Base-by-base conservation (phyloP, 2,329 filamentous ascomycete genomes). In the Rhinocladiella mackenziei region DNA sequence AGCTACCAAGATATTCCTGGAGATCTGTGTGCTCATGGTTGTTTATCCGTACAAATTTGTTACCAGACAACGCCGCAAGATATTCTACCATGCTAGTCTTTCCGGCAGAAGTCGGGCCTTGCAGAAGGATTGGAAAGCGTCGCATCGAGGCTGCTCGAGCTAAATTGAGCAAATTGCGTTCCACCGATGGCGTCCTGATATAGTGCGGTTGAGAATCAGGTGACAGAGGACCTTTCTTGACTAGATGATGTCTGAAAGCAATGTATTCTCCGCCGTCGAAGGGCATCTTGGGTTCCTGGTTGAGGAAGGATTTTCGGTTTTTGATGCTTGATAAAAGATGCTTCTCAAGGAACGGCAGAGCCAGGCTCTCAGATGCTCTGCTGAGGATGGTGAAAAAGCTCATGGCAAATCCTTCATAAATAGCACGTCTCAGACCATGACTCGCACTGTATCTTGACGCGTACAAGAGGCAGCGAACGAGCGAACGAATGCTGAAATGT, bases 41-140 rank as follows among this genome's bases (percentile, higher is more conserved):
- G 69, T 99, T 99, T 72, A 99, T 98, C 48, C 92, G 81, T 31
- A 98, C 89, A 61, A 97, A 98, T 60, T 86, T 92, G 63, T 99
- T 95, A 3, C 94, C 92, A 20, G 89, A 97, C 43, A 86, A 84
- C 60, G 94, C 92, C n/a, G 94, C 91, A 26, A 99, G 76, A 62
- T 95, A 96, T 65, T 97, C 91, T 30, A 98, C 94, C 92, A 99
- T 98, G 65, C 91, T 97, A 0, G 92, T 99, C 67, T 99, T 99
- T 53, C 92, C 92, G 9, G 91, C 86, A 4, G 94, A 98, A 0
- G 92, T 99, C 9, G 94, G 92, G 3, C 92, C 92, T 65, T 99
- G 92, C 14, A 99, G 85, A 7, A 99, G 74, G 36, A 99, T 87
- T 1, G 92, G 94, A 62, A 95, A 98, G 36, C 86, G 80, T 25